phyloP scores from a whole-genome alignment of 306 rosid species.

The Citrullus colocynthis region DNA sequence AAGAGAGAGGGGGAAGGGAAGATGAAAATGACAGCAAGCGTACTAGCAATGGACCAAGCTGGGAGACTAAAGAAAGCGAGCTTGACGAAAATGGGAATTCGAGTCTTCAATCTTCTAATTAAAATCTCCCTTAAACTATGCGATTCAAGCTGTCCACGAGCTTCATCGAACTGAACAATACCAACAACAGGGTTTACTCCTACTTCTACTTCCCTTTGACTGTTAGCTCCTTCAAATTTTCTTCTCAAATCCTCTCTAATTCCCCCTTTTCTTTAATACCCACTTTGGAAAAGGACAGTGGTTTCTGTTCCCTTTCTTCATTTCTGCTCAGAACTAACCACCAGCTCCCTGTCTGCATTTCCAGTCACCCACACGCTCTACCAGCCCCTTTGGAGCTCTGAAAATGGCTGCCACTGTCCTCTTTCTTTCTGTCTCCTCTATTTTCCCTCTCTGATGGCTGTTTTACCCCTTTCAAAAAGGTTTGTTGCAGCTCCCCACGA shows the following conservation, averaged over 20 bases:
- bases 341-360: background rate
- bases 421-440: background rate
- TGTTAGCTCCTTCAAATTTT: background rate
- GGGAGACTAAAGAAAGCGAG: background rate
- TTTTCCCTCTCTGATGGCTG: background rate
- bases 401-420: conserved; percentile 1
- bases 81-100: background rate
- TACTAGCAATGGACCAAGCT: background rate
- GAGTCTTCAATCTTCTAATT: background rate
- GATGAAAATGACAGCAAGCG: background rate
- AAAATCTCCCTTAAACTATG: background rate
- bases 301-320: background rate
- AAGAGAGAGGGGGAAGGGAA: background rate
- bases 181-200: background rate
- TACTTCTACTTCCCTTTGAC: background rate
- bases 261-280: background rate
- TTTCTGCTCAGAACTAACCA: background rate
- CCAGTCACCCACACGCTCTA: conserved; percentile 6
- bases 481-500: background rate
- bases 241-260: background rate
- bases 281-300: background rate
- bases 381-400: background rate
- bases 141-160: conserved; percentile 3
- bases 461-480: background rate
- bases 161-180: background rate